Conservation (phyloP, 768 basidiomycete genomes). For the Russula dissimulans region DNA sequence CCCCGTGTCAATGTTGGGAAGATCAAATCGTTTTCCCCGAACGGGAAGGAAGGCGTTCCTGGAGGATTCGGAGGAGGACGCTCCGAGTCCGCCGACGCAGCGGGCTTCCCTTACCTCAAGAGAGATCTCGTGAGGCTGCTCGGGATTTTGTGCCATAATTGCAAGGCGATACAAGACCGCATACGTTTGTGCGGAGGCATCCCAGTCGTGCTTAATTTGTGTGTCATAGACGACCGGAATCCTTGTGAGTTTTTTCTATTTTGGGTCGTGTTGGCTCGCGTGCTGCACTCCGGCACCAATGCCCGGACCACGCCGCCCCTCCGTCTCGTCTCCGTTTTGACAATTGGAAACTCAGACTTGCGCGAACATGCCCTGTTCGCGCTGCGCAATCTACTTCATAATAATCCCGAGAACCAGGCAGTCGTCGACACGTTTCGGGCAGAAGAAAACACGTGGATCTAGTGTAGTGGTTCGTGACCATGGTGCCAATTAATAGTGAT, state of each 20-base stretch:
- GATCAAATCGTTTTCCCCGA: conserved; percentile 29
- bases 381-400: conserved; percentile 65
- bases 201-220: conserved; percentile 76
- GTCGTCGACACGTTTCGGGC: conserved; percentile 65
- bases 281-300: not conserved
- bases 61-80: not conserved
- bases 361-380: conserved; percentile 89
- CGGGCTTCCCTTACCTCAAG: conserved; percentile 79
- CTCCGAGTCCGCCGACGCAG: conserved; percentile 26
- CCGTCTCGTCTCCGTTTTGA: not conserved
- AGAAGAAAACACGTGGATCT: conserved; percentile 45
- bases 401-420: conserved; percentile 71
- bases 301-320: not conserved
- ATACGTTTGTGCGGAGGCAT: conserved; percentile 65
- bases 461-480: conserved; percentile 33
- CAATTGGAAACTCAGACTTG: conserved; percentile 45
- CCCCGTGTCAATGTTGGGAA: conserved; percentile 80
- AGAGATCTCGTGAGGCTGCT: conserved; percentile 83
- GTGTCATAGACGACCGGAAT: conserved; percentile 84
- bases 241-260: conserved; percentile 58
- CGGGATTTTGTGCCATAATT: conserved; percentile 63
- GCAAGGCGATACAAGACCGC: conserved; percentile 62
- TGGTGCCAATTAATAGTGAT: conserved; percentile 20
- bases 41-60: not conserved
- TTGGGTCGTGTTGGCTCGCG: not conserved